Conservation (phyloP, 768 basidiomycete genomes). For the Paxillus rubicundulus region DNA sequence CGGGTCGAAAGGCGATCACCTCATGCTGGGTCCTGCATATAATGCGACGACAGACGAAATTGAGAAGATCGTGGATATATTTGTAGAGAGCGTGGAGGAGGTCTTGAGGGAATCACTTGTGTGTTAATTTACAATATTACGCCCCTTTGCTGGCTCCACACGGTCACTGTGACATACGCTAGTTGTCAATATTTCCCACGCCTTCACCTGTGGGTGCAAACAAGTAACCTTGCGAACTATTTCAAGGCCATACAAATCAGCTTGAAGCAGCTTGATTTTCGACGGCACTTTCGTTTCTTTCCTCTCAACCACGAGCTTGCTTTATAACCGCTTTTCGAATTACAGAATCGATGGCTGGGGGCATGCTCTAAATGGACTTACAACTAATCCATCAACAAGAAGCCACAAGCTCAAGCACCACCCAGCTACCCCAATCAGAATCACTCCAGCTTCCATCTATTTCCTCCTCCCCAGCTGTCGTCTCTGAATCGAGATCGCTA, state of each 20-base stretch:
- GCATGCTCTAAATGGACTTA: conserved; percentile 91
- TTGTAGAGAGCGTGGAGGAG: conserved; percentile 68
- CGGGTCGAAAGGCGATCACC: conserved; percentile 69
- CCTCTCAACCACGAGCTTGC: conserved; percentile 25
- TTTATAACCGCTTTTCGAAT: conserved; percentile 15
- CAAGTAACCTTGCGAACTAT: conserved; percentile 12
- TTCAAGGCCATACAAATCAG: conserved; percentile 15
- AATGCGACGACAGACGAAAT: conserved; percentile 71
- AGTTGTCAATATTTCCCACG: conserved; percentile 28
- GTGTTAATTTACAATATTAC: conserved; percentile 1
- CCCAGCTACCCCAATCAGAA: conserved; percentile 43
- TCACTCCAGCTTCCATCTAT: conserved; percentile 34
- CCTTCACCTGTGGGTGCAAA: conserved; percentile 18
- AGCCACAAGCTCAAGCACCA: conserved; percentile 61
- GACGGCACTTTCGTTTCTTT: conserved; percentile 20
- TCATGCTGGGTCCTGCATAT: conserved; percentile 78
- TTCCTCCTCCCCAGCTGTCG: conserved; percentile 30
- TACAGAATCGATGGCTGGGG: conserved; percentile 76
- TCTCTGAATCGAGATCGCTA: conserved; percentile 54
- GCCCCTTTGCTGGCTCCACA: not conserved
- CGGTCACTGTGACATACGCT: not conserved
- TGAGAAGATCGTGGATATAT: conserved; percentile 60
- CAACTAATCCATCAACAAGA: conserved; percentile 68
- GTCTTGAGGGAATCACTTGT: conserved; percentile 42
- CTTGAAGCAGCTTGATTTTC: conserved; percentile 16